Conservation (phyloP, 768 basidiomycete genomes). For the Antrodiella citrinella region DNA sequence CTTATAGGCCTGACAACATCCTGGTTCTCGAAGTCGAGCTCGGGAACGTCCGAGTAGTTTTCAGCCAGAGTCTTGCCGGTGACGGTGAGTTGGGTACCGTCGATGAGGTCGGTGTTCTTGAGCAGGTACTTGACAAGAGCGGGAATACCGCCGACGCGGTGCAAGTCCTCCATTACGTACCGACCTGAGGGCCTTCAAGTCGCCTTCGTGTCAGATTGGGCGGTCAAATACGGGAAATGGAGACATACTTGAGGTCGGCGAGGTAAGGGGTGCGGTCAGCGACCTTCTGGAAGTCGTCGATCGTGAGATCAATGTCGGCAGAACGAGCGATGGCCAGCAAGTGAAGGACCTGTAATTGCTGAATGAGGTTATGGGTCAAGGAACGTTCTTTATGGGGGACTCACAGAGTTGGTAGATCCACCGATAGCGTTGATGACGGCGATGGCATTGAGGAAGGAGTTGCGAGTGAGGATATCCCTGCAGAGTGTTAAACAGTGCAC, state of each 20-base stretch:
- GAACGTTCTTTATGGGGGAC: conserved; percentile 15
- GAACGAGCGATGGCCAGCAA: conserved; percentile 80
- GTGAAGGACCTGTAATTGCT: conserved; percentile 56
- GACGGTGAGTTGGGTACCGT: conserved; percentile 79
- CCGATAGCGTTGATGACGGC: conserved; percentile 72
- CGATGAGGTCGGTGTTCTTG: conserved; percentile 69
- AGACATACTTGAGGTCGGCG: conserved; percentile 66
- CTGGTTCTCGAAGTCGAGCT: conserved; percentile 64
- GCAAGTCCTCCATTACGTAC: conserved; percentile 88
- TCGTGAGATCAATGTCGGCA: conserved; percentile 61
- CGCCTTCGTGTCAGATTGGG: not conserved
- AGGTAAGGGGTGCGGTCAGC: conserved; percentile 77
- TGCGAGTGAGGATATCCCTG: conserved; percentile 58
- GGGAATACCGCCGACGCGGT: conserved; percentile 78
- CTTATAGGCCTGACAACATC: conserved; percentile 66
- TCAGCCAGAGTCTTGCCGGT: conserved; percentile 87
- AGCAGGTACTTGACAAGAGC: conserved; percentile 79
- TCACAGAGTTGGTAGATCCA: conserved; percentile 81
- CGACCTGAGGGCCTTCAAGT: conserved; percentile 62
- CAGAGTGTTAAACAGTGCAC: no score
- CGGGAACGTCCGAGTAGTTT: conserved; percentile 72
- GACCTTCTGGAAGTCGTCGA: conserved; percentile 83
- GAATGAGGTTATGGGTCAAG: not conserved
- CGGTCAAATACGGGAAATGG: not conserved
- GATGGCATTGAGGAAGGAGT: conserved; percentile 79